Percentiles rank a stretch among this genome's conserved stretches.
phyloP scores from a whole-genome alignment of 495 filamentous ascomycete genomes.

The Aspergillus baeticus region DNA sequence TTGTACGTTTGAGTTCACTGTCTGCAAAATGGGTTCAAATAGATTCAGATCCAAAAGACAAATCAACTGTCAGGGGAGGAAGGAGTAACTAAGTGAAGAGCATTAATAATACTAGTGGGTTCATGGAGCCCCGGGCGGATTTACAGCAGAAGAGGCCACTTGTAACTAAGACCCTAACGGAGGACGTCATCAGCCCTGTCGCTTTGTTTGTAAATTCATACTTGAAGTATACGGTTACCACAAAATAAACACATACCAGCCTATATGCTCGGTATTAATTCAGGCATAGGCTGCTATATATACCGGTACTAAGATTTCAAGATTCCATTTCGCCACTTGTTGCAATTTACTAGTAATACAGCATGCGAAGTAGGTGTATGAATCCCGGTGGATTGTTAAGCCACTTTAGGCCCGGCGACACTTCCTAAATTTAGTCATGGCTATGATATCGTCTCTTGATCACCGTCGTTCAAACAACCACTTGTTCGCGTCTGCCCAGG shows the following conservation, averaged over 20 bases:
- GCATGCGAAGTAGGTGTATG: slow-evolving; percentile 5
- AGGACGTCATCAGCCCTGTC: too few species aligned
- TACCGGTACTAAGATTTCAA: not conserved
- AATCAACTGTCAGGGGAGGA: not conserved
- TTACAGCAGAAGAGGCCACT: slow-evolving; percentile 24
- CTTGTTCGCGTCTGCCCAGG: slow-evolving; percentile 64
- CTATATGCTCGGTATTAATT: too few species aligned
- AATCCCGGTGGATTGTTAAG: not conserved
- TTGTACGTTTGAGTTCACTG: not conserved
- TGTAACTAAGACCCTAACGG: slow-evolving; percentile 9
- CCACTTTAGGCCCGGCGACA: not conserved
- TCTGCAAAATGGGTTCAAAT: not conserved
- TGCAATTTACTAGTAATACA: slow-evolving; percentile 4
- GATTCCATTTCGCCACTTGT: slow-evolving; percentile 6
- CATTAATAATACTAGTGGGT: slow-evolving; percentile 4
- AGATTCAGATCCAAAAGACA: not conserved
- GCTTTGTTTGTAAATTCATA: not conserved
- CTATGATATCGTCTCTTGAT: slow-evolving; percentile 6
- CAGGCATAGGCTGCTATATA: too few species aligned
- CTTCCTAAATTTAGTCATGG: not conserved
- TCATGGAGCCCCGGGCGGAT: slow-evolving; percentile 15
- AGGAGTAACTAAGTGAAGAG: not conserved
- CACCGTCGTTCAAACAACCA: slow-evolving; percentile 58
- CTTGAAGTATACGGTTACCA: too few species aligned
- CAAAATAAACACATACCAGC: too few species aligned